Base-by-base conservation (phyloP, 176 grass and related monocot genomes). In the Miscanthus lutarioriparius region DNA sequence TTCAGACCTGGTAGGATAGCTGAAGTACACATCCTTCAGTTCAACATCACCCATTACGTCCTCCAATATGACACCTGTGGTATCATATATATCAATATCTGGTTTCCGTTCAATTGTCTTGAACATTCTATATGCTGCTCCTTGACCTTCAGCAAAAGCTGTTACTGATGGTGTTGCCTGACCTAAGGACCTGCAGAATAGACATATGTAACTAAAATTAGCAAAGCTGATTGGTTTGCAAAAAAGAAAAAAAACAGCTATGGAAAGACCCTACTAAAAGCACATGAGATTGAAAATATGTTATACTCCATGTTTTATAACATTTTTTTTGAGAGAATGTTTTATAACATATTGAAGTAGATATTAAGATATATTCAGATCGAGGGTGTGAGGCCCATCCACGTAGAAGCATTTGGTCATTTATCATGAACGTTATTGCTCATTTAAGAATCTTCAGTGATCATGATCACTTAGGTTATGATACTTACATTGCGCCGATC, bases 41-140 rank as follows among this genome's bases (percentile, higher is more conserved):
- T 97, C 92, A 84, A 93, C 41, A 45, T 95, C 89, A 84, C 95
- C 95, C 63, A 75, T 90, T 41, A 95, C 67, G 19, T 94, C 90
- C 67, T 97, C 90, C 59, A 97, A 80, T 67, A 86, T 71, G 61
- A 93, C 82, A 59, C 95, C 88, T 37, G 30, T 84, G 33, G 79
- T 76, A 56, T 91, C 84, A 67, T 72, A 78, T 38, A 83, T 83
- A 79, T 97, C 90, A 19, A 97, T 93, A 47, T 85, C 82, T 63
- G 95, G 88, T 72, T 84, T 54, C 40, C 95, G 94, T 87, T 97
- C 76, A 48, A 94, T 97, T 73, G 84, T 91, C 76, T 91, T 86
- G 79, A 97, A 94, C 78, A 94, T 94, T 85, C 86, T 88, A 40
- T 97, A 91, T 30, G 92, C 95, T 74, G 95, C 92, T 80, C 90